Evolutionary conservation across 2,329 filamentous ascomycete species (phyloP).

Genomic region (Plectosphaerella sp.): DNA sequence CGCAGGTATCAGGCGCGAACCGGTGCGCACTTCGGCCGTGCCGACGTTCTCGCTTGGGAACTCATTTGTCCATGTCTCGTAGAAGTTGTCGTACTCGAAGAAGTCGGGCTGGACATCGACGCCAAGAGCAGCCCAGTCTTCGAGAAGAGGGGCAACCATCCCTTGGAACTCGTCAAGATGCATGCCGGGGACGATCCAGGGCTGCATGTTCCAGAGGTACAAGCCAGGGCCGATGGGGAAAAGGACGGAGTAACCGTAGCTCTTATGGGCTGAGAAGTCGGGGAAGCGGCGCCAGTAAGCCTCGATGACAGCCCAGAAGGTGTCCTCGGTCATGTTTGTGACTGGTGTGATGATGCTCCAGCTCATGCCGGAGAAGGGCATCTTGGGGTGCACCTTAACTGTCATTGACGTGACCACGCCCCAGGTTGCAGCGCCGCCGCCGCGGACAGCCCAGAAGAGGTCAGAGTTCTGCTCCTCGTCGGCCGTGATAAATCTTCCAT

Average conservation of each 20-base stretch:
- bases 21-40: conserved; percentile 4
- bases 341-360: conserved; percentile 14
- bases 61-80: conserved; percentile 16
- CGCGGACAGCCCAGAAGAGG: conserved; percentile 45
- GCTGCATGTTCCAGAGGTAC: conserved; percentile 20
- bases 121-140: conserved; percentile 24
- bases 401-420: conserved; percentile 36
- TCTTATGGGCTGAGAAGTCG: conserved; percentile 19
- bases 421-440: conserved; percentile 39
- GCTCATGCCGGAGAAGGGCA: conserved; percentile 27
- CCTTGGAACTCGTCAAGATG: conserved; percentile 26
- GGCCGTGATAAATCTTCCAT: conserved; percentile 35
- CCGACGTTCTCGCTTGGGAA: conserved; percentile 15
- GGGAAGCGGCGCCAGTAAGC: conserved; percentile 25
- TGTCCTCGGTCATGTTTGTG: conserved; percentile 24
- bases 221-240: conserved; percentile 18
- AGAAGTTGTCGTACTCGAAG: conserved; percentile 17
- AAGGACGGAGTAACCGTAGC: conserved; percentile 19
- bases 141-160: conserved; percentile 27
- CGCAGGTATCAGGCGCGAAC: conserved; percentile 25
- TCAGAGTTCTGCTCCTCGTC: conserved; percentile 36
- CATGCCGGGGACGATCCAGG: conserved; percentile 21
- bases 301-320: conserved; percentile 26
- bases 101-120: conserved; percentile 19
- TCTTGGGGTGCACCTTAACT: conserved; percentile 26